phyloP scores from a whole-genome alignment of 805 yeast genomes.

The Myxozyma mucilagina region DNA sequence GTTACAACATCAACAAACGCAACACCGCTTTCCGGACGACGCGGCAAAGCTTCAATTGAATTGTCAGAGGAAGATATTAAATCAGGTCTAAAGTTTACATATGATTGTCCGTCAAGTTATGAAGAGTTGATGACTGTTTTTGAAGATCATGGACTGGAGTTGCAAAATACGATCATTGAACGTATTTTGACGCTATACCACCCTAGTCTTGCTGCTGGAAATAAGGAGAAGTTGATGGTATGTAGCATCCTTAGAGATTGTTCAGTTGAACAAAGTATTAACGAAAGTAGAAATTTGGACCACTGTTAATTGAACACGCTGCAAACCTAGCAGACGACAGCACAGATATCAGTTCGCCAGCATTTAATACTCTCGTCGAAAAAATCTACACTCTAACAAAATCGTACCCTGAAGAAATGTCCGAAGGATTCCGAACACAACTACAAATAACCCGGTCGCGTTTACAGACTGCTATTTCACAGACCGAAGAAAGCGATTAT shows the following conservation, averaged over 20 bases:
- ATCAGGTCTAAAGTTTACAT: conserved; percentile 31
- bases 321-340: conserved; percentile 38
- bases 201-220: conserved; percentile 78
- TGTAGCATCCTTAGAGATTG: not conserved
- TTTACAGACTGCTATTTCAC: conserved; percentile 39
- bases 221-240: conserved; percentile 58
- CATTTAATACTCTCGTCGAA: conserved; percentile 35
- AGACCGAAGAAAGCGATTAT: conserved; percentile 15
- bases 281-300: conserved; percentile 13
- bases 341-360: not conserved
- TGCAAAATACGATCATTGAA: conserved; percentile 47
- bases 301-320: conserved; percentile 43
- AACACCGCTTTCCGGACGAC: not conserved
- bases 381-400: conserved; percentile 59
- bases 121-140: conserved; percentile 69
- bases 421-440: conserved; percentile 60
- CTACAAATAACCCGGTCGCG: conserved; percentile 58
- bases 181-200: conserved; percentile 62
- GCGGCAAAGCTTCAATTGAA: not conserved
- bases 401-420: conserved; percentile 62
- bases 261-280: too few relatives aligned
- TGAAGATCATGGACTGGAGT: conserved; percentile 62
- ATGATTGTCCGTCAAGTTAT: conserved; percentile 55
- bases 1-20: conserved; percentile 1
- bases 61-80: conserved; percentile 15